Base-by-base conservation (phyloP, 2,329 filamentous ascomycete species). In the Claviceps sp. region DNA sequence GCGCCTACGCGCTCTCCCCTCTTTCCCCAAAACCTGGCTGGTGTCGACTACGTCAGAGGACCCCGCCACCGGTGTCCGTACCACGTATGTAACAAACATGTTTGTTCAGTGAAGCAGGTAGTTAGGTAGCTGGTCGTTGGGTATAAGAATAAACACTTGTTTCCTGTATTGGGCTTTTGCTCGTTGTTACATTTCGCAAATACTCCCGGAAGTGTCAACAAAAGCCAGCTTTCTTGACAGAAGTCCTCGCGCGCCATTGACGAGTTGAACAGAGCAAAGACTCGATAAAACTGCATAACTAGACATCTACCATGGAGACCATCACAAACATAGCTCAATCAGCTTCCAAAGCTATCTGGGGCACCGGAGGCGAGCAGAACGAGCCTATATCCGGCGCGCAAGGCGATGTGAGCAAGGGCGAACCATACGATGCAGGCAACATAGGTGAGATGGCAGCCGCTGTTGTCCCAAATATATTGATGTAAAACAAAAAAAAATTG, bases 391-490 rank as follows among this genome's bases (percentile, higher is more conserved):
- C 85, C 20, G 88, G 88, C 22, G 71, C 79, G 50, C 71, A 75
- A 53, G 88, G 88, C 41, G 71, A 84, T 63, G 84, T 85, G 4
- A 75, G 76, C 24, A 74, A 73, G 44, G 79, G 78, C 13, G 83
- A 91, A 64, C 88, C 88, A 0, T 94, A 82, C 60, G 88, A 93
- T 62, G 80, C 81, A 53, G 88, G 88, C 48, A 93, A 93, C 65
- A 69, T 78, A n/a, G 75, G 79, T 71, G 76, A 43, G 62, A 14
- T 37, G 26, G 9, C 26, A 13, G 16, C 37, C 20, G 11, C 37
- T 44, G 5, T 14, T 18, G 2, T 5, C 20, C 4, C 24, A 16
- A 50, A 18, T 4, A 11, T 34, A 11, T 34, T 9, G 9, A 34
- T n/a, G 8, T 40, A 40, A 9, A 50, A 7, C n/a, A 18, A 13